Evolutionary conservation across 225 moss, liverwort and hornwort genomes (phyloP), one percentile per base, ranked within the genome.

Genomic region (Asterella californica): DNA sequence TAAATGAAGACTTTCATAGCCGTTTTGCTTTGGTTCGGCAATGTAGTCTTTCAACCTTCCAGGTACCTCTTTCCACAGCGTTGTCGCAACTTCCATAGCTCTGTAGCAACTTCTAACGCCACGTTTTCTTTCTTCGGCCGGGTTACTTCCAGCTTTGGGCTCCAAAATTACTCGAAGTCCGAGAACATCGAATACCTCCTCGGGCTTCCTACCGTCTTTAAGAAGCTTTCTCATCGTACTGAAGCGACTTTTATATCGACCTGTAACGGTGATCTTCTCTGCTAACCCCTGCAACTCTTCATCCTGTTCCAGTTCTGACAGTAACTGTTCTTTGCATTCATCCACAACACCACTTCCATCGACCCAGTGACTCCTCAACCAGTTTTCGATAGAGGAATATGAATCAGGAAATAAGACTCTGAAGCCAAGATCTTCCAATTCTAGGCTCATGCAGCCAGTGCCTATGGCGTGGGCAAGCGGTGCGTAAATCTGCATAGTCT

Each of bases 221-320:
- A 96, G 89, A 65, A 96, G 91, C 81, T 96, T 96, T 79, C 91
- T 91, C 94, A 96, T 96, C 19, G 92, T 96, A 75, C 96, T 96
- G 50, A 92, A 96, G 42, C 90, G 87, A 82, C 96, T 96, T 85
- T 96, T 96, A 66, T 85, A 91, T 68, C 94, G 87, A 66, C 96
- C 96, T 47, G 84, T 83, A 8, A 94, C 90, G 66, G 68, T 84
- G 42, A 92, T 87, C 24, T 42, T 57, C 45, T 90, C 74, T 10
- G 87, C 50, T 65, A 92, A 72, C n/a, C 68, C 81, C 63, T 82
- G 86, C 77, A 94, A 82, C 76, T 90, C 91, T 18, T 68, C 14
- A 50, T 96, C 96, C 42, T 83, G 80, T 76, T 87, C 88, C 80
- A 96, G 81, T 7, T 81, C 82, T 52, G 79, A 85, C 50, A 78